Base-by-base conservation (phyloP, 225 moss, liverwort and hornwort genomes). In the Rhytidiadelphus loreus region DNA sequence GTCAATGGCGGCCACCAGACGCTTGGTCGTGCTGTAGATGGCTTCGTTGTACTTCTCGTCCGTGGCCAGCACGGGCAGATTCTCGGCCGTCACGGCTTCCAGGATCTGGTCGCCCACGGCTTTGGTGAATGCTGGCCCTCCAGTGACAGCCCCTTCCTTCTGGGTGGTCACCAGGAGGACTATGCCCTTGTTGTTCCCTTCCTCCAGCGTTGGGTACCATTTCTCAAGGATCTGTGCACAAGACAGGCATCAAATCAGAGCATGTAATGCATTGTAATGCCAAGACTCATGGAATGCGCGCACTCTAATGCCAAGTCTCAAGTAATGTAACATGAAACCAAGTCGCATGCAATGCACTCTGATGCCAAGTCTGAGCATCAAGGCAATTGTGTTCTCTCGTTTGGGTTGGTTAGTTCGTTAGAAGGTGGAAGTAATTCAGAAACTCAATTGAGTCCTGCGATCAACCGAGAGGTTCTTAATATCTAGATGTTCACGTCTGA, bases 1-100 rank as follows among this genome's bases (percentile, higher is more conserved):
- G 68, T 93, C 91, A n/a, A 99, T 91, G 32, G 97, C 95, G n/a
- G 94, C 95, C 77, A 99, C 89, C 84, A 99, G 86, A 33, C 99
- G 96, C 93, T 97, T 97, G 30, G 97, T 91, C 16, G 99, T 97
- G 91, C 92, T 95, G 95, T 97, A 97, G 78, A 99, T 94, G 12
- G 99, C 96, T 89, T 99, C 99, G 77, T 99, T 99, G 89, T 99
- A 99, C 91, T 99, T 99, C 94, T 99, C 98, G 32, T 99, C 98
- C n/a, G 96, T 96, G 55, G 98, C 95, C 89, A 99, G 85, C 35
- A 99, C 98, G 0, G 98, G 98, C 70, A 99, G 85, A 88, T 99
- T 99, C 93, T 99, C 98, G 4, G 95, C 87, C 10, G 94, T 91
- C 60, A 99, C 95, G 21, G 94, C 98, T 70, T 99, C 98, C 91